Conservation (phyloP, 2,329 filamentous ascomycete genomes). For the Fusarium heterosporum region DNA sequence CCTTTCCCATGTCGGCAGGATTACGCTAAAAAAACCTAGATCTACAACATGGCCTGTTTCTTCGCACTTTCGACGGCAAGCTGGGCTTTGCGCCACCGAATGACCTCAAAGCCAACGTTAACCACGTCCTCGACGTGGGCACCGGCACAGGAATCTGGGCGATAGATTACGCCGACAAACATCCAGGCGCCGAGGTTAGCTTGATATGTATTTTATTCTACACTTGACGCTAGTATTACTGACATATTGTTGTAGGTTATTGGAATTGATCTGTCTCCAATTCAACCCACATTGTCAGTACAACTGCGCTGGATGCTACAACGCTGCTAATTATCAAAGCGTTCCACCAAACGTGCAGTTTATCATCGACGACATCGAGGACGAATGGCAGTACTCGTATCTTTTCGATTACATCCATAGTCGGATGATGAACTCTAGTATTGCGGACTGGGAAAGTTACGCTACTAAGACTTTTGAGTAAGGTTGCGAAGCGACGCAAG, state of each 20-base stretch:
- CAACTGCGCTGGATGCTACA: fast-evolving
- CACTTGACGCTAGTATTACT: fast-evolving
- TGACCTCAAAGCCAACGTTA: not conserved
- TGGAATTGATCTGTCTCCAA: slow-evolving; percentile 12
- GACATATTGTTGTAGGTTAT: not conserved
- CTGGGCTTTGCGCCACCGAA: slow-evolving; percentile 12
- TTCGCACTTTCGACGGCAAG: slow-evolving; percentile 16
- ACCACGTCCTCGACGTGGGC: slow-evolving; percentile 22
- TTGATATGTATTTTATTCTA: fast-evolving
- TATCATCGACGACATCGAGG: not conserved
- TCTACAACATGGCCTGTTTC: slow-evolving; percentile 25
- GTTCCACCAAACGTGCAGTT: slow-evolving; percentile 3
- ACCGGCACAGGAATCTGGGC: slow-evolving; percentile 29
- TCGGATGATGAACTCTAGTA: not conserved
- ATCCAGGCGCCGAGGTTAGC: slow-evolving; percentile 8
- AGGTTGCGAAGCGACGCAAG: fast-evolving
- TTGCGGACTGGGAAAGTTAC: slow-evolving; percentile 16
- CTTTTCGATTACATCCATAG: slow-evolving; percentile 4
- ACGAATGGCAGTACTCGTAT: not conserved
- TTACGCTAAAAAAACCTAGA: not conserved
- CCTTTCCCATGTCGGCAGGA: fast-evolving
- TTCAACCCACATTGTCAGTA: slow-evolving; percentile 9
- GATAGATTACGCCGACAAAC: slow-evolving; percentile 26
- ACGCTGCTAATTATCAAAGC: not conserved
- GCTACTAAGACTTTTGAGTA: slow-evolving; percentile 8